Evolutionary conservation across 2,329 filamentous ascomycete species (phyloP).

Genomic region (Scedosporium apiospermum): DNA sequence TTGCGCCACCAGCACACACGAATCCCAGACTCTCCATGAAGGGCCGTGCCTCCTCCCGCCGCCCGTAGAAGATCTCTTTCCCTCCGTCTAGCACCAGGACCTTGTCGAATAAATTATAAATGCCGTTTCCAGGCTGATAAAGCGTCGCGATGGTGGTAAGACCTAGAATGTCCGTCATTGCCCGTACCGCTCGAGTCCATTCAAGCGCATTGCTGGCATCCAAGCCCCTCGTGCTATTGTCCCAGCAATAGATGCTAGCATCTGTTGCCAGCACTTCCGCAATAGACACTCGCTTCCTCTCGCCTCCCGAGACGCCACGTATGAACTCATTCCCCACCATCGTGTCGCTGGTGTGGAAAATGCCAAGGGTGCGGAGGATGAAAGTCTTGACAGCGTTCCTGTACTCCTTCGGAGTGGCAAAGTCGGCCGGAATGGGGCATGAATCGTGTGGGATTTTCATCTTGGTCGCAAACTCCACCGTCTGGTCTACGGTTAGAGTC

Average conservation of each 20-base stretch:
- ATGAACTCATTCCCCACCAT: constrained; percentile 60
- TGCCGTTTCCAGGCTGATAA: constrained; percentile 62
- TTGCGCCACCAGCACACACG: constrained; percentile 50
- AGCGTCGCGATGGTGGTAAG: constrained; percentile 53
- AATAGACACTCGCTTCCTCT: constrained; percentile 61
- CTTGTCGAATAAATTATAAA: constrained; percentile 63
- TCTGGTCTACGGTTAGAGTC: constrained; percentile 60
- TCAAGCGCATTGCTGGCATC: constrained; percentile 53
- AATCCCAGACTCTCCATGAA: constrained; percentile 61
- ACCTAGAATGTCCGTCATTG: constrained; percentile 53
- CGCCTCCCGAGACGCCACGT: constrained; percentile 58
- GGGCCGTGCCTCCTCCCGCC: constrained; percentile 44
- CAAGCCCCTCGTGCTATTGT: constrained; percentile 56
- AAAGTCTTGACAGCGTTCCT: constrained; percentile 40
- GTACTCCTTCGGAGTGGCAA: constrained; percentile 32
- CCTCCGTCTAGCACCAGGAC: constrained; percentile 59
- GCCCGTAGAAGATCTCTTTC: constrained; percentile 56
- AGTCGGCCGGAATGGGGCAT: constrained; percentile 32
- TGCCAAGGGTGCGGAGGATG: constrained; percentile 46
- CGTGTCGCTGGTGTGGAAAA: constrained; percentile 51
- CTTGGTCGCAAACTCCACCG: constrained; percentile 58
- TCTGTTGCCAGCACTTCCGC: constrained; percentile 52
- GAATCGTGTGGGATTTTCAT: constrained; percentile 38
- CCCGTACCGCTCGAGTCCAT: constrained; percentile 50
- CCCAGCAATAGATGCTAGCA: constrained; percentile 55